These are phyloP conservation scores for Gracilaria vermiculophylla DNA, from an alignment of 23 red algal species.

Conservation along the genomic window DNA sequence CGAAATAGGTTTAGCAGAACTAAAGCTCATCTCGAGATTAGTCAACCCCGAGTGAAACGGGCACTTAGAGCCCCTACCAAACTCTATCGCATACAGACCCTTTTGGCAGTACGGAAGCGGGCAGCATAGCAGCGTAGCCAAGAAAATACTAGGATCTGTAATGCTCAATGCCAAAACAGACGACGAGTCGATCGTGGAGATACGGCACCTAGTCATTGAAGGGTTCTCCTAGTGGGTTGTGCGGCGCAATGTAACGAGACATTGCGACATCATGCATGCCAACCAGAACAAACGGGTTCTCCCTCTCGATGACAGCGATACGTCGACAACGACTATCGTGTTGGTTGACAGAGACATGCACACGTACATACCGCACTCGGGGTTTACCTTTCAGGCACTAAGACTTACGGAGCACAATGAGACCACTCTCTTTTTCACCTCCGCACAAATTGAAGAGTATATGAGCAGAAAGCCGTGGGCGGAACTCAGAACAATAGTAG, in stretches of 20 bases:
- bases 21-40: neutral
- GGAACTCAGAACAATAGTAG: constrained; percentile 7
- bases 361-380: neutral
- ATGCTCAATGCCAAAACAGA: neutral
- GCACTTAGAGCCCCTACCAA: neutral
- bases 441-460: neutral
- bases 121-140: constrained; percentile 4
- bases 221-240: constrained; percentile 39
- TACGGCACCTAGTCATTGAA: constrained; percentile 37
- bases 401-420: neutral
- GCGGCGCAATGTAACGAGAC: constrained; percentile 28
- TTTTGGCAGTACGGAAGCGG: constrained; percentile 51
- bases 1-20: constrained; percentile 15
- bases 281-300: constrained; percentile 12
- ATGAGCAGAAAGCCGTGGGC: neutral
- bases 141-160: constrained; percentile 4
- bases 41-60: constrained; percentile 29
- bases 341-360: constrained; percentile 3
- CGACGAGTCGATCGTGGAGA: neutral
- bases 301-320: neutral
- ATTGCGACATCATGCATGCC: constrained; percentile 4
- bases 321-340: neutral
- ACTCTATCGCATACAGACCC: constrained; percentile 1
- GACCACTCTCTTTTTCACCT: neutral
- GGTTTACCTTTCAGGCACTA: neutral